A percentile compares a stretch with the other conserved stretches of the same genome.
Evolutionary conservation across 2,329 filamentous ascomycete species (phyloP).

Genomic region (Hawksworthiomyces lignivorus): DNA sequence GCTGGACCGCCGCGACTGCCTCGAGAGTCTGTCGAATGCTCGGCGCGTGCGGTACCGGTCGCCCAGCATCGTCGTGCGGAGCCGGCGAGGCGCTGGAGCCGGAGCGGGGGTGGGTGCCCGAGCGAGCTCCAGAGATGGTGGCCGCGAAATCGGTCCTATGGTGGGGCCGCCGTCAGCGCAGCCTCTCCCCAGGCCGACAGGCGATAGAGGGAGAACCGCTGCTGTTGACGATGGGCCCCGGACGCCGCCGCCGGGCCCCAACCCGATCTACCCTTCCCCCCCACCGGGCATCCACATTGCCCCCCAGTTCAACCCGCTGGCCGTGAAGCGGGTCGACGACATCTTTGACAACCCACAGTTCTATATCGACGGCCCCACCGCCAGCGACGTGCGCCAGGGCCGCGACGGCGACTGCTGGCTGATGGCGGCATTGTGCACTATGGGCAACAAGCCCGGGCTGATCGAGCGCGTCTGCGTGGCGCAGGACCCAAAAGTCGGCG

Average conservation of each 20-base stretch:
- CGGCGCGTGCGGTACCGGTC: not conserved
- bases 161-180: too few relatives aligned
- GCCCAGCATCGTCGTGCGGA: too few relatives aligned
- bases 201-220: too few relatives aligned
- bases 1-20: conserved; percentile 41
- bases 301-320: conserved; percentile 32
- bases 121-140: too few relatives aligned
- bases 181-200: too few relatives aligned
- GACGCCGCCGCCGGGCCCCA: too few relatives aligned
- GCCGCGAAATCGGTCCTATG: too few relatives aligned
- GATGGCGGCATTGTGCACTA: conserved; percentile 69
- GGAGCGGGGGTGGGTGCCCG: too few relatives aligned
- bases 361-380: conserved; percentile 67
- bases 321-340: conserved; percentile 63
- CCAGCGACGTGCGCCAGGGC: conserved; percentile 73
- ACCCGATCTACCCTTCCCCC: too few relatives aligned
- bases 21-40: conserved; percentile 24
- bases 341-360: conserved; percentile 73
- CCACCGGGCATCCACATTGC: conserved; percentile 6
- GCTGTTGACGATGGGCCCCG: too few relatives aligned
- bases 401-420: conserved; percentile 80
- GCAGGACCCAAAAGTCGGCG: conserved; percentile 63
- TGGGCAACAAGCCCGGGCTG: conserved; percentile 64
- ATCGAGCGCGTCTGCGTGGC: conserved; percentile 70
- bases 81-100: too few relatives aligned